phyloP scores from a whole-genome alignment of 257 asterid genomes.

The Craterostigma plantagineum region DNA sequence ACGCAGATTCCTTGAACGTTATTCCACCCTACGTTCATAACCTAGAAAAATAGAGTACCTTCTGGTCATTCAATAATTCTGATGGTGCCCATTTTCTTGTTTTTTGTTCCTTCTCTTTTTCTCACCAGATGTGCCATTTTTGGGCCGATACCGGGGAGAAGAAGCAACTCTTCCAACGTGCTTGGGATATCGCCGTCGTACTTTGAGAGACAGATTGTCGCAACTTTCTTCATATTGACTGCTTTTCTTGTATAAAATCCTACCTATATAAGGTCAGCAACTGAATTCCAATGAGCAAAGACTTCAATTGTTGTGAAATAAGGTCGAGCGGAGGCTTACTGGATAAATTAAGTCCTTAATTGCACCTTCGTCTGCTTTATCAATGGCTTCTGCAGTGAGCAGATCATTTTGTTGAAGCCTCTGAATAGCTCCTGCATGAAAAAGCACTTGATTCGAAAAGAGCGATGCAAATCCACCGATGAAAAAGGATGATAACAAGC shows the following conservation, averaged over 20 bases:
- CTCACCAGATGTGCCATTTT: constrained; percentile 98
- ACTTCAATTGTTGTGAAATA: too few relatives aligned
- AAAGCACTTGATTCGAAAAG: not conserved
- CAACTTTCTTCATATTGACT: constrained; percentile 72
- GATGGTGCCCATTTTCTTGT: not conserved
- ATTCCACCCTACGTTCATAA: constrained; percentile 93
- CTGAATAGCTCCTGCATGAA: constrained; percentile 73
- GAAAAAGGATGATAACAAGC: constrained; percentile 7
- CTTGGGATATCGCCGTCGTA: constrained; percentile 84
- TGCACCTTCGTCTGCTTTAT: constrained; percentile 42
- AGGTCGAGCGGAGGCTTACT: constrained; percentile 14
- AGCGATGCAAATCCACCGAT: not conserved
- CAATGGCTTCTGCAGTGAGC: constrained; percentile 67
- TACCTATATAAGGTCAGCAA: too few relatives aligned
- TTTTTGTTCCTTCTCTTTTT: not conserved
- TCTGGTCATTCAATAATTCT: too few relatives aligned
- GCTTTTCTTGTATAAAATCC: constrained; percentile 95
- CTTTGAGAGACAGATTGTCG: constrained; percentile 50
- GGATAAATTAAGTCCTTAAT: constrained; percentile 76
- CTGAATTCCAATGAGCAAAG: too few relatives aligned
- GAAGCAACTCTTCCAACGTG: constrained; percentile 65
- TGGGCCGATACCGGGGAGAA: constrained; percentile 95
- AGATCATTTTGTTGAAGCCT: constrained; percentile 62
- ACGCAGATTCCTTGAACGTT: constrained; percentile 97
- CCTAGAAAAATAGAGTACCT: constrained; percentile 32